phyloP scores from a whole-genome alignment of 768 basidiomycete genomes.

The Tricholoma furcatifolium region DNA sequence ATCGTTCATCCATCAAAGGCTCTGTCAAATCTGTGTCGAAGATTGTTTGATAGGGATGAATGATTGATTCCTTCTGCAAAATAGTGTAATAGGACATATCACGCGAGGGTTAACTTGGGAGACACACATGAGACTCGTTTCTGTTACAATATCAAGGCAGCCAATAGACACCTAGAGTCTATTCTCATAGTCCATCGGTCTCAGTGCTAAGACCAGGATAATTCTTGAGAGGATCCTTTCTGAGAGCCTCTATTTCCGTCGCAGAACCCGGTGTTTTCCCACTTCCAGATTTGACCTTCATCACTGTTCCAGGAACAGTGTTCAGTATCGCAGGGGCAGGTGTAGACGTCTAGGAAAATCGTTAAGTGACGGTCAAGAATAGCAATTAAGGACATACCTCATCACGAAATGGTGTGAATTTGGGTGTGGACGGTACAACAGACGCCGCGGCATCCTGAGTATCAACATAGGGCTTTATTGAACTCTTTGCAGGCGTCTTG shows the following conservation, averaged over 20 bases:
- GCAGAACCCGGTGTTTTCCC: constrained; percentile 39
- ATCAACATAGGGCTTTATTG: constrained; percentile 41
- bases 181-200: constrained; percentile 7
- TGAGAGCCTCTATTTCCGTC: constrained; percentile 74
- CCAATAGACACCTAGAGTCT: constrained; percentile 1
- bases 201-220: constrained; percentile 35
- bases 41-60: too few relatives aligned
- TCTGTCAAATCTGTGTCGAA: background rate
- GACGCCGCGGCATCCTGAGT: constrained; percentile 18
- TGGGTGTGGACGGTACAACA: constrained; percentile 45
- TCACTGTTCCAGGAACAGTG: constrained; percentile 53
- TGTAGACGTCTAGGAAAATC: constrained; percentile 21
- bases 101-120: background rate
- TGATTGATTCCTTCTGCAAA: too few relatives aligned
- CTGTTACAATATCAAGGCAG: background rate
- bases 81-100: background rate
- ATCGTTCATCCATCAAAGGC: background rate
- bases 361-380: constrained; percentile 15
- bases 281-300: constrained; percentile 59
- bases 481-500: constrained; percentile 30
- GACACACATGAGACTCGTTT: background rate
- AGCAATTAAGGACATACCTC: constrained; percentile 44
- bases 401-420: constrained; percentile 73
- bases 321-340: constrained; percentile 27
- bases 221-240: constrained; percentile 81